phyloP scores from a whole-genome alignment of 2,329 filamentous ascomycete genomes.

The Rhinocladiella mackenziei region DNA sequence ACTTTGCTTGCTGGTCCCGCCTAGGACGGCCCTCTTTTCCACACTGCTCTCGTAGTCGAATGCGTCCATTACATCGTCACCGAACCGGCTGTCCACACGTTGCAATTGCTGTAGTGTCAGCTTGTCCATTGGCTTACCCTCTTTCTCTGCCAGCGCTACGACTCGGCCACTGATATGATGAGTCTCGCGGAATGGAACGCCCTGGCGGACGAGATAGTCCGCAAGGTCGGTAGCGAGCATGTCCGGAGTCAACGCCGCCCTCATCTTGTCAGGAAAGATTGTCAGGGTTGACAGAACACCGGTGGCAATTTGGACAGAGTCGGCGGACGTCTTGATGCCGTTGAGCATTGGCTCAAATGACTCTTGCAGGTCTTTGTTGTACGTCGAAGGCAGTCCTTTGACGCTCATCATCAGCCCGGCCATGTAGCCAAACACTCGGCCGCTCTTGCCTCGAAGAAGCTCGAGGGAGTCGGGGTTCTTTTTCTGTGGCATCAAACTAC shows the following conservation, averaged over 20 bases:
- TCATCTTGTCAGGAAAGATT: slow-evolving; percentile 70
- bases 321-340: slow-evolving; percentile 69
- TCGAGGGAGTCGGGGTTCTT: slow-evolving; percentile 75
- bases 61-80: slow-evolving; percentile 61
- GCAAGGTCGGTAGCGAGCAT: slow-evolving; percentile 67
- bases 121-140: slow-evolving; percentile 64
- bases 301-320: slow-evolving; percentile 78
- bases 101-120: slow-evolving; percentile 64
- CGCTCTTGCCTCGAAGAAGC: slow-evolving; percentile 71
- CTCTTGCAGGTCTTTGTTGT: slow-evolving; percentile 93
- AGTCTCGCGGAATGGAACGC: slow-evolving; percentile 72
- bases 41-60: slow-evolving; percentile 82
- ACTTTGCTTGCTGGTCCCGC: slow-evolving; percentile 69
- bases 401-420: slow-evolving; percentile 72
- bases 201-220: slow-evolving; percentile 46
- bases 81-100: slow-evolving; percentile 64
- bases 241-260: slow-evolving; percentile 69
- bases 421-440: slow-evolving; percentile 75
- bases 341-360: slow-evolving; percentile 81
- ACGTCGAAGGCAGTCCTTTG: slow-evolving; percentile 73
- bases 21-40: slow-evolving; percentile 71
- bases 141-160: slow-evolving; percentile 67
- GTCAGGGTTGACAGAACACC: slow-evolving; percentile 72
- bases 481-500: slow-evolving; percentile 76
- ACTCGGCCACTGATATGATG: slow-evolving; percentile 72